phyloP scores from a whole-genome alignment of 176 grass and related monocot species.

The Oryza coarctata region DNA sequence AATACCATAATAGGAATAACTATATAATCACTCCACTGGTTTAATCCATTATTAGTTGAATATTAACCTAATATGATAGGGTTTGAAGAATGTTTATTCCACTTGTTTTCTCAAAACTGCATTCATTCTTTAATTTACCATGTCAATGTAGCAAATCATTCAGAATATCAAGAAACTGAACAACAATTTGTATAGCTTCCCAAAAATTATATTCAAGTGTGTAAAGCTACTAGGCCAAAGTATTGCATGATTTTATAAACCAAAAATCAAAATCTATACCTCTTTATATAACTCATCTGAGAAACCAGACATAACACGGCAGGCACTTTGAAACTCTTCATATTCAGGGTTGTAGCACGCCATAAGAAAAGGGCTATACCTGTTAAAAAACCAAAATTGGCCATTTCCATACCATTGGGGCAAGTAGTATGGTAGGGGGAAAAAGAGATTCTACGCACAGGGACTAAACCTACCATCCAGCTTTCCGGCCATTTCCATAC shows the following conservation, averaged over 20 bases:
- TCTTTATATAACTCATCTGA: slow-evolving; percentile 90
- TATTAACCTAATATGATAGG: background rate
- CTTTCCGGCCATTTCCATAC: slow-evolving; percentile 94
- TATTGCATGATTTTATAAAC: background rate
- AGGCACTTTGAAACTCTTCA: slow-evolving; percentile 94
- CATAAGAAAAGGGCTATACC: slow-evolving; percentile 98
- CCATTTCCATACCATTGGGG: too few species aligned
- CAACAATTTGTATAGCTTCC: background rate
- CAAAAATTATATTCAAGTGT: background rate
- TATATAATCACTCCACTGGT: slow-evolving; percentile 8
- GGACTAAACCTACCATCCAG: slow-evolving; percentile 68
- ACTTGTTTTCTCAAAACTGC: background rate
- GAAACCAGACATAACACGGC: slow-evolving; percentile 97
- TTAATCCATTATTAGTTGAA: background rate
- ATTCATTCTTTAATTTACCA: background rate
- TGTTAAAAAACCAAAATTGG: slow-evolving; percentile 43
- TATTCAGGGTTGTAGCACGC: slow-evolving; percentile 93
- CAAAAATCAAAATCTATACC: slow-evolving; percentile 52
- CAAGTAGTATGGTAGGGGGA: background rate
- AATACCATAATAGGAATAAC: background rate
- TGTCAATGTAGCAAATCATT: slow-evolving; percentile 2
- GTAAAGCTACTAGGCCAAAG: slow-evolving; percentile 14
- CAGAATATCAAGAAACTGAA: background rate
- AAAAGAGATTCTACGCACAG: slow-evolving; percentile 11
- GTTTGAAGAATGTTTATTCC: background rate